Percentiles rank a stretch among this genome's conserved stretches.
These are phyloP conservation scores for Parathielavia appendiculata DNA, from an alignment of 495 filamentous ascomycete species.

Conservation along the genomic window DNA sequence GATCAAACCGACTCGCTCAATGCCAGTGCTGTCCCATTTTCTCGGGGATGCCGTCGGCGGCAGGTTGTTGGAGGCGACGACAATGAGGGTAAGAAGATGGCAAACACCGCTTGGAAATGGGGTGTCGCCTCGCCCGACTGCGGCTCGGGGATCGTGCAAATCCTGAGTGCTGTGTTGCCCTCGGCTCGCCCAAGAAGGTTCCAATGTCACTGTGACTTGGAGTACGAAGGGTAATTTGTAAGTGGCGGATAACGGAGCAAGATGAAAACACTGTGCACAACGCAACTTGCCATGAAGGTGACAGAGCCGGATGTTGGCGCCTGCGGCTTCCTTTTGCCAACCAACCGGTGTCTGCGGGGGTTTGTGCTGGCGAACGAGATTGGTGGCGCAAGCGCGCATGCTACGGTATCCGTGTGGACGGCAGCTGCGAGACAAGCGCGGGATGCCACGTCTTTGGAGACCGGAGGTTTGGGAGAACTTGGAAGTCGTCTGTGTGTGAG, in stretches of 20 bases:
- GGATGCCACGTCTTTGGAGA: background rate
- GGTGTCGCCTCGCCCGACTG: background rate
- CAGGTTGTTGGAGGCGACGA: background rate
- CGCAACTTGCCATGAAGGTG: background rate
- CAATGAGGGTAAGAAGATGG: background rate
- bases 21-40: background rate
- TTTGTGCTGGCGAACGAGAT: background rate
- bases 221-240: background rate
- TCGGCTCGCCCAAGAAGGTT: too few relatives aligned
- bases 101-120: background rate
- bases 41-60: background rate
- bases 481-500: too few relatives aligned
- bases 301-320: background rate
- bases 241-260: background rate
- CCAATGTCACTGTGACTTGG: slow-evolving; percentile 5
- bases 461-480: background rate
- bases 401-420: background rate
- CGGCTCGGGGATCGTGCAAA: background rate
- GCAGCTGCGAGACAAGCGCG: background rate
- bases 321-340: background rate
- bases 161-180: background rate
- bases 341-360: background rate
- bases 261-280: slow-evolving; percentile 4
- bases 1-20: background rate
- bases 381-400: slow-evolving; percentile 7